Evolutionary conservation across 2,329 filamentous ascomycete species (phyloP).

Genomic region (Rachicladosporium sp.): DNA sequence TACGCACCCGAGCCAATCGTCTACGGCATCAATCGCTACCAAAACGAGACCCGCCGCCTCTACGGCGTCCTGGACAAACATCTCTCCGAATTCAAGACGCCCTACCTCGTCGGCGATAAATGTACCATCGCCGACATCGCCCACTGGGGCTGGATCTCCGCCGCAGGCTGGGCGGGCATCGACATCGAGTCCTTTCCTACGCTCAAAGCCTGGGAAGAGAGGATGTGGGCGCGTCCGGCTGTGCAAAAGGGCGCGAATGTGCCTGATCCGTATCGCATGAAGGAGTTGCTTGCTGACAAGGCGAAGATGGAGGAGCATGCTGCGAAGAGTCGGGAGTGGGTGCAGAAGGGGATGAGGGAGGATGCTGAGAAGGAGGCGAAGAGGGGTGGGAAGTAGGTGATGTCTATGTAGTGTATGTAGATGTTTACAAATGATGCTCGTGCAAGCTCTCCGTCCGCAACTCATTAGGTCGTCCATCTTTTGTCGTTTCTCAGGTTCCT

Average conservation of each 20-base stretch:
- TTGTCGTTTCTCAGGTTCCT: background rate
- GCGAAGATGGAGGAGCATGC: conserved; percentile 45
- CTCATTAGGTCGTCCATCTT: too few species aligned
- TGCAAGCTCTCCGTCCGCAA: too few species aligned
- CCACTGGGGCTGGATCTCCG: conserved; percentile 63
- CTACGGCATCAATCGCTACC: conserved; percentile 69
- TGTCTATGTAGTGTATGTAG: too few species aligned
- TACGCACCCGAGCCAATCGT: conserved; percentile 70
- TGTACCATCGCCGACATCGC: conserved; percentile 64
- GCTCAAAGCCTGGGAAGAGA: conserved; percentile 62
- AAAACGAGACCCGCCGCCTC: conserved; percentile 65
- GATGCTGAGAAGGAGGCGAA: too few species aligned
- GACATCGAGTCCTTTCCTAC: conserved; percentile 62
- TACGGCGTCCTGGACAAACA: conserved; percentile 65
- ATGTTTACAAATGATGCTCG: too few species aligned
- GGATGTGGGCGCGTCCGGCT: conserved; percentile 52
- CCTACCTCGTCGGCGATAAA: conserved; percentile 48
- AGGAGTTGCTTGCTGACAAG: conserved; percentile 44
- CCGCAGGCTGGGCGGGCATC: conserved; percentile 45
- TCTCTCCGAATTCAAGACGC: conserved; percentile 38
- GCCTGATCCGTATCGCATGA: conserved; percentile 48
- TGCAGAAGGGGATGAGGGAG: too few species aligned
- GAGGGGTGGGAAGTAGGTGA: too few species aligned
- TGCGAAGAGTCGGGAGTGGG: conserved; percentile 45
- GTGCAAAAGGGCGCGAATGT: conserved; percentile 65